Evolutionary conservation across 163 green algal genomes (phyloP), one percentile per base, ranked within the genome.

Genomic region (Coccomyxa subellipsoidea): DNA sequence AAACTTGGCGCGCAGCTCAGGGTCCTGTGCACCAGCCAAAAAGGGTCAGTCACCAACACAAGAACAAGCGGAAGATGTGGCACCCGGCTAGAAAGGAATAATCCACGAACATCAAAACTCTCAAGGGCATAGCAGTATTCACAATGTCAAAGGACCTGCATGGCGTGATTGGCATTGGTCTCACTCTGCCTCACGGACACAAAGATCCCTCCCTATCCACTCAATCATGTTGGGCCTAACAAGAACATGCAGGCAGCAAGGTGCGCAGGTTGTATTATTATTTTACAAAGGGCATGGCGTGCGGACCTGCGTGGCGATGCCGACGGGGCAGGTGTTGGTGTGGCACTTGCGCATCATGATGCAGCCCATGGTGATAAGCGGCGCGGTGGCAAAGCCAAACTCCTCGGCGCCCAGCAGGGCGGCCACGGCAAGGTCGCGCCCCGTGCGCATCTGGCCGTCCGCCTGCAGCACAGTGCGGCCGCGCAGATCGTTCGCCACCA

Each of bases 241-340:
- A n/a, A n/a, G n/a, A n/a, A n/a, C n/a, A n/a, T n/a, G n/a, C n/a
- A n/a, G n/a, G n/a, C n/a, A n/a, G n/a, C n/a, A n/a, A n/a, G n/a
- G n/a, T n/a, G n/a, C n/a, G n/a, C n/a, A n/a, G n/a, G n/a, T n/a
- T n/a, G n/a, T n/a, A n/a, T n/a, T n/a, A n/a, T n/a, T n/a, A n/a
- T n/a, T n/a, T n/a, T n/a, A n/a, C n/a, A n/a, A n/a, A n/a, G n/a
- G 39, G 8, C 39, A 10, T 23, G 39, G 39, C 39, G 8, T 10
- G 8, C 8, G 39, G 8, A 54, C 39, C 39, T 54, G 39, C 8
- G 39, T 54, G 39, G 39, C 39, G 39, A 54, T 54, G 39, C 97
- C 97, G 25, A 99, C 97, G 59, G 97, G 97, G 93, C 97, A 99
- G 93, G 99, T 99, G 94, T 99, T 99, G 82, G 96, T 99, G 93